phyloP scores from a whole-genome alignment of 1,139 yeast genomes.

The Taphrina wiesneri region DNA sequence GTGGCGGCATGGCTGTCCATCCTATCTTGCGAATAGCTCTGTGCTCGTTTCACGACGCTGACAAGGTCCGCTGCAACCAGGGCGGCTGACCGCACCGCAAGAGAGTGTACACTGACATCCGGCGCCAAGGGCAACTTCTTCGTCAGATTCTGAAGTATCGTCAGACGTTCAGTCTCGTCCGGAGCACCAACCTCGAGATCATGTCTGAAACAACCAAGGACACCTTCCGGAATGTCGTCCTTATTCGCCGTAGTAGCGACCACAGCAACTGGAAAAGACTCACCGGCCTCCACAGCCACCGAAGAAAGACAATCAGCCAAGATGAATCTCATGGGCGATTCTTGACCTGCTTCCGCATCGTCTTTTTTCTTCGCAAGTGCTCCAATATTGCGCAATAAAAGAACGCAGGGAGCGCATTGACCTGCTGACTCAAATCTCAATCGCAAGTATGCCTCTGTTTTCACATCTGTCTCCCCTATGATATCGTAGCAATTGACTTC shows the following conservation, averaged over 20 bases:
- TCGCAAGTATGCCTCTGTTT: slow-evolving; percentile 71
- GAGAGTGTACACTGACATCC: slow-evolving; percentile 60
- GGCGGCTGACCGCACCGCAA: slow-evolving; percentile 90
- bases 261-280: slow-evolving; percentile 50
- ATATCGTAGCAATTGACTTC: slow-evolving; percentile 66
- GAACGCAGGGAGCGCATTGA: slow-evolving; percentile 52
- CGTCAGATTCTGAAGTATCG: slow-evolving; percentile 53
- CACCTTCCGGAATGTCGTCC: slow-evolving; percentile 65
- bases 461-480: slow-evolving; percentile 65
- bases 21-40: slow-evolving; percentile 58
- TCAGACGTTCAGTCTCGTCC: slow-evolving; percentile 66
- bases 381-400: slow-evolving; percentile 73
- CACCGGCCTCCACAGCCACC: slow-evolving; percentile 12
- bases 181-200: slow-evolving; percentile 79
- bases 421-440: slow-evolving; percentile 72
- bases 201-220: slow-evolving; percentile 72
- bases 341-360: slow-evolving; percentile 49
- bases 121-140: slow-evolving; percentile 45
- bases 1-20: slow-evolving; percentile 43
- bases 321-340: slow-evolving; percentile 24
- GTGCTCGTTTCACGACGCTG: slow-evolving; percentile 69
- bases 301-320: slow-evolving; percentile 23
- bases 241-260: slow-evolving; percentile 71
- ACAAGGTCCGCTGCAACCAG: slow-evolving; percentile 79
- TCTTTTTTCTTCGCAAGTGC: slow-evolving; percentile 69